Evolutionary conservation across 768 basidiomycete genomes (phyloP).

Genomic region (Tricholoma bakamatsutake): DNA sequence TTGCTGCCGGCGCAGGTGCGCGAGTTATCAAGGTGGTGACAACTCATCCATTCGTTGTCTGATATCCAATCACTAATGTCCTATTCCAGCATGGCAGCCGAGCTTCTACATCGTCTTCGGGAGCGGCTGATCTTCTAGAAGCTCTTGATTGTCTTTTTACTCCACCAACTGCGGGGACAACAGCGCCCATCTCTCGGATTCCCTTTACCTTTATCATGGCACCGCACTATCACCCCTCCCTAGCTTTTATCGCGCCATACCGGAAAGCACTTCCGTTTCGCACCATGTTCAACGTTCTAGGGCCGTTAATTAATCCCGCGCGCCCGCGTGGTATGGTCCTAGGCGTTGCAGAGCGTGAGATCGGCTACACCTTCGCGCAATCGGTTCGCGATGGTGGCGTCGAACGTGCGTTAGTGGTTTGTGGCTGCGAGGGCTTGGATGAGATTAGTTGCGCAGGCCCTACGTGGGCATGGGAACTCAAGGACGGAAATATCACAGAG

Average conservation of each 20-base stretch:
- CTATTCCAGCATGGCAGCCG: constrained; percentile 72
- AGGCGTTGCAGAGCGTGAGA: constrained; percentile 77
- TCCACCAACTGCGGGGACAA: constrained; percentile 50
- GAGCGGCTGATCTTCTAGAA: constrained; percentile 89
- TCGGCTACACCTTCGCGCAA: constrained; percentile 78
- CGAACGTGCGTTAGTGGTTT: constrained; percentile 84
- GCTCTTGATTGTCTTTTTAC: constrained; percentile 75
- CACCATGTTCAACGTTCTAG: constrained; percentile 94
- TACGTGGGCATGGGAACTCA: constrained; percentile 80
- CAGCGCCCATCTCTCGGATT: constrained; percentile 53
- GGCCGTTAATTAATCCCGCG: constrained; percentile 91
- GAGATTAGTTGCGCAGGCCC: constrained; percentile 94
- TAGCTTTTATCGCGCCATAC: constrained; percentile 77
- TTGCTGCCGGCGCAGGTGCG: constrained; percentile 92
- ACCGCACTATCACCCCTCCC: constrained; percentile 85
- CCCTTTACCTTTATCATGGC: constrained; percentile 95
- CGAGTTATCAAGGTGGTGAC: constrained; percentile 80
- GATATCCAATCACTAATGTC: constrained; percentile 3
- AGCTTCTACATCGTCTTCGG: constrained; percentile 91
- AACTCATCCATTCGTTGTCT: neutral
- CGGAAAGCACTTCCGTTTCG: constrained; percentile 88
- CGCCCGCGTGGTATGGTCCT: constrained; percentile 84
- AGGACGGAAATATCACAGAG: constrained; percentile 59
- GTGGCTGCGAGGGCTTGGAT: constrained; percentile 86
- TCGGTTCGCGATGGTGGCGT: constrained; percentile 72